Percentiles rank a stretch among this genome's conserved stretches.
Evolutionary conservation across 2,329 filamentous ascomycete genomes (phyloP).

Genomic region (Microthyrium microscopicum): DNA sequence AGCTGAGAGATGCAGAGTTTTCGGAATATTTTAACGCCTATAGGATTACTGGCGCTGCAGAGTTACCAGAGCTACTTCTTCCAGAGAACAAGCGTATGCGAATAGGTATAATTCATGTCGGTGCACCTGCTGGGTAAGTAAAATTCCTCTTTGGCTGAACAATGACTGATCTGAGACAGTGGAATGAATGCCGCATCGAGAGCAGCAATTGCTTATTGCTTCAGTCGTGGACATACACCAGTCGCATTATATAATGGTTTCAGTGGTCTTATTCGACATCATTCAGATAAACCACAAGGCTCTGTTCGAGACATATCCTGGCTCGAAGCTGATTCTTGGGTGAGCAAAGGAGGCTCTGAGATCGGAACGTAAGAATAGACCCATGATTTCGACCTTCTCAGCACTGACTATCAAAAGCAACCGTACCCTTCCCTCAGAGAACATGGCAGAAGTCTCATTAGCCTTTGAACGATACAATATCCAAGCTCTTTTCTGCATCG

Average conservation of each 20-base stretch:
- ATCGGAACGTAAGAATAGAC: conserved; percentile 59
- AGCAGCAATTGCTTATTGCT: conserved; percentile 81
- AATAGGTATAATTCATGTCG: conserved; percentile 60
- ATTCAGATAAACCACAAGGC: conserved; percentile 64
- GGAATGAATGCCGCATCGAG: conserved; percentile 97
- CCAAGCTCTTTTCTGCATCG: conserved; percentile 79
- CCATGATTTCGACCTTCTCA: too few relatives aligned
- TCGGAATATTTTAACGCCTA: conserved; percentile 83
- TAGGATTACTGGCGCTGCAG: conserved; percentile 73
- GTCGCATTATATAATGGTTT: conserved; percentile 94
- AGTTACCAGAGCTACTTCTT: conserved; percentile 51
- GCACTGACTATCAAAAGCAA: conserved; percentile 39
- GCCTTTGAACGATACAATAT: conserved; percentile 78
- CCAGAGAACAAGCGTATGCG: conserved; percentile 63
- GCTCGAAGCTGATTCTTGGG: conserved; percentile 91
- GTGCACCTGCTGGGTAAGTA: conserved; percentile 33
- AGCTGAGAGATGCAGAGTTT: conserved; percentile 80
- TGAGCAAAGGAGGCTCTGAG: conserved; percentile 89
- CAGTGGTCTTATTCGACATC: conserved; percentile 80
- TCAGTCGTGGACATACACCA: conserved; percentile 81
- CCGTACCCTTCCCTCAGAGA: conserved; percentile 76
- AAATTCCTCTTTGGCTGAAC: conserved; percentile 95
- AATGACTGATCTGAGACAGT: conserved; percentile 80
- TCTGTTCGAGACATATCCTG: conserved; percentile 76
- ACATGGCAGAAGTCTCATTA: conserved; percentile 65